A percentile compares a stretch with the other conserved stretches of the same genome.
Conservation (phyloP, 768 basidiomycete species). For the Nidularia pulvinata region DNA sequence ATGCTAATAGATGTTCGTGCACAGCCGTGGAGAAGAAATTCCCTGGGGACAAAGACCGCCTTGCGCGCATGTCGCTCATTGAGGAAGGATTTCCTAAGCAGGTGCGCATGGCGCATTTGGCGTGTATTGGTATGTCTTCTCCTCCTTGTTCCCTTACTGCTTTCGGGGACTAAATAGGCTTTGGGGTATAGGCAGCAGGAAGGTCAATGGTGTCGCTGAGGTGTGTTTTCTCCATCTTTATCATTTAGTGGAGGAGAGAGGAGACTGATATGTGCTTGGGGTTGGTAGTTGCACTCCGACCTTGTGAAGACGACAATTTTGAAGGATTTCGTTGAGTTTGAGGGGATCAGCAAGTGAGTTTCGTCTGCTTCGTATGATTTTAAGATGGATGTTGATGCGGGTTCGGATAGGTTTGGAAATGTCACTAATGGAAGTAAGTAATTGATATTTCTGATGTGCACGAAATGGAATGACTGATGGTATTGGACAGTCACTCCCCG, state of each 20-base stretch:
- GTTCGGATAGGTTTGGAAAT: conserved; percentile 63
- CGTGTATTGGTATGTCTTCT: conserved; percentile 64
- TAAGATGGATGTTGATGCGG: conserved; percentile 3
- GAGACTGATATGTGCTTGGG: background rate
- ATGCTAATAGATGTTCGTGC: background rate
- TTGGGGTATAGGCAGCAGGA: conserved; percentile 57
- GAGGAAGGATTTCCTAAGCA: conserved; percentile 90
- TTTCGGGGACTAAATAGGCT: background rate
- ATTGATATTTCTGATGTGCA: background rate
- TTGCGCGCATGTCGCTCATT: conserved; percentile 89
- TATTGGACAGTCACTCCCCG: conserved; percentile 76
- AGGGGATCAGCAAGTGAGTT: conserved; percentile 78
- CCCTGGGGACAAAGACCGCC: conserved; percentile 82
- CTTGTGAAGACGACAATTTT: conserved; percentile 83
- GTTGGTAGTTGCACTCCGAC: conserved; percentile 80
- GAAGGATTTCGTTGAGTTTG: conserved; percentile 94
- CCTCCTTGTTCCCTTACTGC: conserved; percentile 8
- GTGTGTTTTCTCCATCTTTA: conserved; percentile 22
- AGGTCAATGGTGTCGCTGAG: conserved; percentile 97
- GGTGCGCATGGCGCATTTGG: conserved; percentile 90
- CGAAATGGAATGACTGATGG: background rate
- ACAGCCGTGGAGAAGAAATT: conserved; percentile 85
- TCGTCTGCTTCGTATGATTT: conserved; percentile 2
- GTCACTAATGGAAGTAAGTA: conserved; percentile 92
- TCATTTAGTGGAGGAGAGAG: too few species aligned